Evolutionary conservation across 2,329 filamentous ascomycete genomes (phyloP).

Genomic region (Septoria linicola): DNA sequence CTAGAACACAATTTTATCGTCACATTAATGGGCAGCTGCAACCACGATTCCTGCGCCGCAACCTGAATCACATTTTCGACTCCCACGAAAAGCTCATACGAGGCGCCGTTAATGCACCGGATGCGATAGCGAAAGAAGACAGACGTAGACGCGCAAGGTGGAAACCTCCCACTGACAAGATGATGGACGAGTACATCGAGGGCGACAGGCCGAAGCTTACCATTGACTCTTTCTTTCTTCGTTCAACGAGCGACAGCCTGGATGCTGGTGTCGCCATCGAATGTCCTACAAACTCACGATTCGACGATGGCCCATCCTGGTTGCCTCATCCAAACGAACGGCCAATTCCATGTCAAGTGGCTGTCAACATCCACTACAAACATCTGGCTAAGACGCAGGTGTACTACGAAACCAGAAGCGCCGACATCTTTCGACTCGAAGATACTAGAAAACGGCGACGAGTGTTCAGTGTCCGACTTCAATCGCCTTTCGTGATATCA

Average conservation of each 20-base stretch:
- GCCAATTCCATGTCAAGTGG: constrained; percentile 26
- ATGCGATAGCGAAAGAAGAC: neutral
- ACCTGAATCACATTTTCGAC: constrained; percentile 34
- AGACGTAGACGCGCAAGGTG: constrained; percentile 13
- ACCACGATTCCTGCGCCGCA: constrained; percentile 34
- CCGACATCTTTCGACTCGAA: constrained; percentile 19
- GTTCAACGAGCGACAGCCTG: neutral
- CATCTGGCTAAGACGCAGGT: constrained; percentile 10
- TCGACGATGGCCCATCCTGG: constrained; percentile 22
- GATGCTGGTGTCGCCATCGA: neutral
- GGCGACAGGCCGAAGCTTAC: neutral
- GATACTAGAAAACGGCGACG: neutral
- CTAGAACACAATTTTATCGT: constrained; percentile 10
- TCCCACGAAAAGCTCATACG: constrained; percentile 25
- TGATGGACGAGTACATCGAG: constrained; percentile 6
- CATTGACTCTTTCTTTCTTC: constrained; percentile 7
- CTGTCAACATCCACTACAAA: constrained; percentile 21
- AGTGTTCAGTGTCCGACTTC: constrained; percentile 29
- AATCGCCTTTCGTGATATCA: constrained; percentile 28
- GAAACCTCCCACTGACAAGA: constrained; percentile 11
- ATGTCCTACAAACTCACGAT: neutral
- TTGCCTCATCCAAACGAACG: constrained; percentile 25
- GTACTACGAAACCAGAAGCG: constrained; percentile 19
- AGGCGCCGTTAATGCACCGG: constrained; percentile 4
- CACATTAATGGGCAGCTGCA: constrained; percentile 6